Evolutionary conservation across 495 filamentous ascomycete species (phyloP), one percentile per base, ranked within the genome.

Genomic region (Hypomontagnella submonticulosa): DNA sequence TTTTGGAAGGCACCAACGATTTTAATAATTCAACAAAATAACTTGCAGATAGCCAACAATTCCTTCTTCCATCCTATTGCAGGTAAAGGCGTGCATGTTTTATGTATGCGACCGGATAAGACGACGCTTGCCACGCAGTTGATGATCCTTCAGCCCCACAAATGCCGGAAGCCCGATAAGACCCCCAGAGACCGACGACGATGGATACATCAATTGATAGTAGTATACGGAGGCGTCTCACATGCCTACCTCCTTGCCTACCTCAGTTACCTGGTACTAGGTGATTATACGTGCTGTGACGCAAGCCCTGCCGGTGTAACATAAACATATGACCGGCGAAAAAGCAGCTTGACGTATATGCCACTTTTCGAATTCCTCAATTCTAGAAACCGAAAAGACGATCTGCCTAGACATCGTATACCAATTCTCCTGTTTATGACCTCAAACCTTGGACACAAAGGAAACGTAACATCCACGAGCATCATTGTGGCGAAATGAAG

Each of bases 21-120:
- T 33, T 33, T 54, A n/a, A n/a, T n/a, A n/a, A 59, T 63, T 68
- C 66, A 63, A 59, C 55, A 68, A 60, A 63, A 49, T 48, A 59
- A 11, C 20, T 13, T 34, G 30, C 49, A 38, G 42, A 18, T 59
- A 43, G 55, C 16, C 59, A 68, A 68, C 48, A 68, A 53, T 37
- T 58, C 43, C 18, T n/a, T 34, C 5, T 43, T 50, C 16, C 13
- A 57, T 18, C 57, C 12, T 52, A 16, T 23, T 52, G 57, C 51
- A 57, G 57, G 7, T 57, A 30, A 55, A 40, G 20, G n/a, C 11
- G 41, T 58, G 58, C 38, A 34, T 48, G 19, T 40, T 41, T 62
- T 9, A 49, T 53, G 53, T 58, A 43, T 56, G 59, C 50, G 59
- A 49, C 44, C 44, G 48, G 32, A 60, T 43, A 43, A 57, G 37